phyloP scores from a whole-genome alignment of 1,284 basidiomycete species.

The Pisolithus thermaeus region DNA sequence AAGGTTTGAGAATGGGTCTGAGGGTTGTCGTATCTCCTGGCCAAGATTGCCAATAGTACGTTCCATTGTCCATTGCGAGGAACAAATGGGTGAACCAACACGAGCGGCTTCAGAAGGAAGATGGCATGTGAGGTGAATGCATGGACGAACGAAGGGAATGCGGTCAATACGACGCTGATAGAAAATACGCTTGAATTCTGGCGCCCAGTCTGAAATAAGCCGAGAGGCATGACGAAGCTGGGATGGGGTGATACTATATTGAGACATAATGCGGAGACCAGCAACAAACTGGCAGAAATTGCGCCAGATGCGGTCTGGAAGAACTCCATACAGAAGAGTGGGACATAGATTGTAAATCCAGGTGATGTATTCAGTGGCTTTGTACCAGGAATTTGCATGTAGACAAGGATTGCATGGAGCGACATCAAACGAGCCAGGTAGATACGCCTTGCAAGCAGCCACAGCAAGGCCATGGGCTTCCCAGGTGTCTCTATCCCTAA shows the following conservation, averaged over 20 bases:
- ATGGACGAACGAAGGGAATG: constrained; percentile 1
- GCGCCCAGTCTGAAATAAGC: background rate
- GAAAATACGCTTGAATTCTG: constrained; percentile 3
- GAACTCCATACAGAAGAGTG: constrained; percentile 21
- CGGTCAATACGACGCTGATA: background rate
- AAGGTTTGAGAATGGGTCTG: no score
- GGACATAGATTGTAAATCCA: constrained; percentile 31
- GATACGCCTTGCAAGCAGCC: constrained; percentile 19
- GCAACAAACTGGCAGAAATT: no score
- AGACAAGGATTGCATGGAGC: background rate
- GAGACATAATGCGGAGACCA: no score
- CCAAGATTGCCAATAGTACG: constrained; percentile 2
- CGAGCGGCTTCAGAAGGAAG: constrained; percentile 16
- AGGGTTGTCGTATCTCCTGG: no score
- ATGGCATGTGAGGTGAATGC: background rate
- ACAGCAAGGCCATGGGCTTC: constrained; percentile 26
- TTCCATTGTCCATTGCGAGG: constrained; percentile 8
- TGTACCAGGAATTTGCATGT: background rate
- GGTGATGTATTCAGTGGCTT: constrained; percentile 22
- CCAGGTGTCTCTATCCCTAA: constrained; percentile 20
- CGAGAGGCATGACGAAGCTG: background rate
- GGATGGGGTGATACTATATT: background rate
- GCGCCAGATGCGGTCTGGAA: constrained; percentile 13
- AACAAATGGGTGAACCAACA: constrained; percentile 21
- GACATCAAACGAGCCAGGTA: constrained; percentile 30